phyloP scores from a whole-genome alignment of 345 rosid species.

The Eutrema heterophyllum region DNA sequence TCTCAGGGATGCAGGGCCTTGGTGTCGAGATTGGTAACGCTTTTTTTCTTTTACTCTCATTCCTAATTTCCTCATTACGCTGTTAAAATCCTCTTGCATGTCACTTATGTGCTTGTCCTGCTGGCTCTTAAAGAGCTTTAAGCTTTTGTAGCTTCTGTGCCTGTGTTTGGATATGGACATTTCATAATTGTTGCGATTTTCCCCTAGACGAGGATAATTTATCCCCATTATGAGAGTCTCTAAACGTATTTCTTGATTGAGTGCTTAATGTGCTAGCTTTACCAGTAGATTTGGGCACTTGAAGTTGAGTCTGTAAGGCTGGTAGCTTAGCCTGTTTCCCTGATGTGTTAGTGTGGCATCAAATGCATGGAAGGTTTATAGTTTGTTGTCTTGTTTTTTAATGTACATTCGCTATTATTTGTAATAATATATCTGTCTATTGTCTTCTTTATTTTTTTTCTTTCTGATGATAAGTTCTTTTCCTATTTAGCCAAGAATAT shows the following conservation, averaged over 20 bases:
- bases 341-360: neutral
- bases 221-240: neutral
- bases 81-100: slow-evolving; percentile 13
- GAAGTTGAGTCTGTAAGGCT: neutral
- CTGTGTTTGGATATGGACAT: neutral
- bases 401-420: neutral
- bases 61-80: neutral
- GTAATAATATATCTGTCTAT: neutral
- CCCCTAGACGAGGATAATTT: neutral
- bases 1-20: slow-evolving; percentile 68
- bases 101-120: neutral
- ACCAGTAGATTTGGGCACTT: neutral
- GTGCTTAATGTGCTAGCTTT: neutral
- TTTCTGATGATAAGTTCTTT: neutral
- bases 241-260: neutral
- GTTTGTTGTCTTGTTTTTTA: neutral
- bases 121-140: neutral
- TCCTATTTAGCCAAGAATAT: slow-evolving; percentile 65
- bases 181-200: neutral
- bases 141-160: neutral
- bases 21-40: slow-evolving; percentile 68
- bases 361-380: neutral
- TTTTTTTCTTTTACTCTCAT: neutral
- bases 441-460: neutral
- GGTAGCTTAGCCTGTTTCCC: neutral